These are phyloP conservation scores for Rhodofomes roseus DNA, from an alignment of 1,284 basidiomycete genomes.

Conservation along the genomic window DNA sequence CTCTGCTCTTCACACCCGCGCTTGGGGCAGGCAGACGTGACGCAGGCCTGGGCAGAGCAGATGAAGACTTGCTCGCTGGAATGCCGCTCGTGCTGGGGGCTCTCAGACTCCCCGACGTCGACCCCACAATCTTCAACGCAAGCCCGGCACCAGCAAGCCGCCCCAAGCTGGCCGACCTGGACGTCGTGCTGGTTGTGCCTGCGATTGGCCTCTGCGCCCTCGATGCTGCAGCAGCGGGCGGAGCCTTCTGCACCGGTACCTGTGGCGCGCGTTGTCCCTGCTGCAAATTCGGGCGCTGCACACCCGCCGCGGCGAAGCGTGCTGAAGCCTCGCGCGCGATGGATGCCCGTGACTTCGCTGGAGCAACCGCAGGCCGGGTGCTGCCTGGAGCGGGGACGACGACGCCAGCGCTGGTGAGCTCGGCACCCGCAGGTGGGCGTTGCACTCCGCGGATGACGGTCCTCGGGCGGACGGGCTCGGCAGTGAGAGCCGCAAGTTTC, in stretches of 20 bases:
- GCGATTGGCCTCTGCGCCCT: slow-evolving; percentile 9
- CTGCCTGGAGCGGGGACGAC: neutral
- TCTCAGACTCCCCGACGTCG: neutral
- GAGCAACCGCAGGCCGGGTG: neutral
- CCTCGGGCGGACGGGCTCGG: neutral
- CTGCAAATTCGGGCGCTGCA: slow-evolving; percentile 18
- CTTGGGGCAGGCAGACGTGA: slow-evolving; percentile 16
- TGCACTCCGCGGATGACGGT: slow-evolving; percentile 19
- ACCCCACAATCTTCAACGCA: neutral
- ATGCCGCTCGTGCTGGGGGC: slow-evolving; percentile 1
- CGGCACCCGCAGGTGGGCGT: slow-evolving; percentile 12
- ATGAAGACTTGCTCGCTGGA: neutral
- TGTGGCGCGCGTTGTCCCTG: slow-evolving; percentile 1
- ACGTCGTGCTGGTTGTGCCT: neutral
- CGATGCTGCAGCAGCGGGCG: neutral
- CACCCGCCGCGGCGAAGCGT: slow-evolving; percentile 16
- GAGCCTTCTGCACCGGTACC: neutral
- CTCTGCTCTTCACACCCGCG: neutral
- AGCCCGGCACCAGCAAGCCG: neutral
- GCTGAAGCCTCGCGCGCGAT: slow-evolving; percentile 1
- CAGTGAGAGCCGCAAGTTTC: neutral
- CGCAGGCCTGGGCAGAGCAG: slow-evolving; percentile 18
- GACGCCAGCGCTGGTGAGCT: neutral
- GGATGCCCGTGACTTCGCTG: neutral
- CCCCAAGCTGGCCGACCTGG: neutral